Percentiles rank a stretch among this genome's conserved stretches.
Evolutionary conservation across 1,139 yeast genomes (phyloP).

Genomic region (Groenewaldozyma sp.): DNA sequence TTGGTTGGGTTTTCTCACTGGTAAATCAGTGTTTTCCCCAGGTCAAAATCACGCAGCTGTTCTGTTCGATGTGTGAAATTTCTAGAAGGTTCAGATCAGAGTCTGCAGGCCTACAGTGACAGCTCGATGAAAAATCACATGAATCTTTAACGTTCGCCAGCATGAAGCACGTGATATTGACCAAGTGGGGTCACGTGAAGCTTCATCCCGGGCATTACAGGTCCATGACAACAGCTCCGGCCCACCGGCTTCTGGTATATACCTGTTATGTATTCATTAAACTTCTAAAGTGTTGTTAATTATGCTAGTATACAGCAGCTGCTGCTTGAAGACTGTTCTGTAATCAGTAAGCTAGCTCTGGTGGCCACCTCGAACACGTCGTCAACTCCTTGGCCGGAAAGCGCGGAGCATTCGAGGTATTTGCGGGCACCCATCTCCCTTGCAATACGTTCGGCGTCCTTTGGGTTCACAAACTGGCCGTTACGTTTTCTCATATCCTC

Average conservation of each 20-base stretch:
- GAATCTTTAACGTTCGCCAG: too few relatives aligned
- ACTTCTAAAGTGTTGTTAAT: not conserved
- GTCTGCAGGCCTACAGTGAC: too few relatives aligned
- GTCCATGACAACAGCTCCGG: too few relatives aligned
- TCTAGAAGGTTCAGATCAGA: not conserved
- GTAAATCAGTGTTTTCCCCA: too few relatives aligned
- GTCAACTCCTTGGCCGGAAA: conserved; percentile 83
- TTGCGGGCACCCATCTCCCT: conserved; percentile 79
- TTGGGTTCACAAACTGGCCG: conserved; percentile 62
- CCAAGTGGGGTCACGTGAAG: too few relatives aligned
- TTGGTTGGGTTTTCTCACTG: too few relatives aligned
- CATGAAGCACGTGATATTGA: too few relatives aligned
- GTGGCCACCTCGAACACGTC: conserved; percentile 88
- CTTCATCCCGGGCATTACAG: too few relatives aligned
- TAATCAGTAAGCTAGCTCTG: conserved; percentile 49
- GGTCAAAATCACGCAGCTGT: not conserved
- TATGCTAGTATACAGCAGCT: conserved; percentile 19
- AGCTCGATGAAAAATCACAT: too few relatives aligned
- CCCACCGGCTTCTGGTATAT: too few relatives aligned
- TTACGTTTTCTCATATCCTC: conserved; percentile 68
- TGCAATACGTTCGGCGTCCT: conserved; percentile 79
- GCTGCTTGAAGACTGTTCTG: conserved; percentile 10
- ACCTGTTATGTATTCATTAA: too few relatives aligned
- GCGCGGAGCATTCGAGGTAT: conserved; percentile 89
- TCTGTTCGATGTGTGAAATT: not conserved